Evolutionary conservation across 78 protist species (phyloP).

Genomic region (Salpingoeca rosetta): DNA sequence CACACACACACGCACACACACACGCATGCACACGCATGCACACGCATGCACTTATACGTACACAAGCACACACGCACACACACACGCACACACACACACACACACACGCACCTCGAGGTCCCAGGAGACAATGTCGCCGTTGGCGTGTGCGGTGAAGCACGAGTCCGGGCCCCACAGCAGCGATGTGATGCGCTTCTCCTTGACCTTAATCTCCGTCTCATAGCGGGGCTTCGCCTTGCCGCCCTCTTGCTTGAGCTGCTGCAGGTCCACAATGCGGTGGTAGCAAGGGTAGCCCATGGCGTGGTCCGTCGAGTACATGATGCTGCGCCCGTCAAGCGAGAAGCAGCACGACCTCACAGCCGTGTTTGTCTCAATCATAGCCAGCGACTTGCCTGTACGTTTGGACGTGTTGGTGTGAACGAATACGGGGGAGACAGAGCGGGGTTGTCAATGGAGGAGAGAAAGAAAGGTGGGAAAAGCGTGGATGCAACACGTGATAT

Average conservation of each 20-base stretch:
- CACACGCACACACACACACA: background rate
- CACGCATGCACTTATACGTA: background rate
- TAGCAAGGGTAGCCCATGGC: conserved; percentile 11
- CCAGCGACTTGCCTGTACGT: background rate
- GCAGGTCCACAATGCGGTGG: background rate
- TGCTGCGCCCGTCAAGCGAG: background rate
- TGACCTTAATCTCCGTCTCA: too few relatives aligned
- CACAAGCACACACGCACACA: background rate
- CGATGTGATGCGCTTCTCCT: too few relatives aligned
- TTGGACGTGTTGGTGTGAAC: background rate
- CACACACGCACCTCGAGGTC: conserved; percentile 1
- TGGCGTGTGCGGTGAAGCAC: conserved; percentile 34
- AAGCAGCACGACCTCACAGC: conserved; percentile 17
- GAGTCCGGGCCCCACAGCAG: too few relatives aligned
- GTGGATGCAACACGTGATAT: too few relatives aligned
- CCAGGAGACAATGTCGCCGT: conserved; percentile 18
- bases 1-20: background rate
- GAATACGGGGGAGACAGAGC: background rate
- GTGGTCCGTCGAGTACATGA: conserved; percentile 10
- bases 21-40: background rate
- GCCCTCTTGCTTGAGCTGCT: background rate
- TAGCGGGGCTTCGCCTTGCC: too few relatives aligned
- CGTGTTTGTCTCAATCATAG: background rate
- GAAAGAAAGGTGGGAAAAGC: background rate
- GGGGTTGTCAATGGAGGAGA: background rate